Conservation (phyloP, 352 stramenopile species). For the Globisporangium nunn region DNA sequence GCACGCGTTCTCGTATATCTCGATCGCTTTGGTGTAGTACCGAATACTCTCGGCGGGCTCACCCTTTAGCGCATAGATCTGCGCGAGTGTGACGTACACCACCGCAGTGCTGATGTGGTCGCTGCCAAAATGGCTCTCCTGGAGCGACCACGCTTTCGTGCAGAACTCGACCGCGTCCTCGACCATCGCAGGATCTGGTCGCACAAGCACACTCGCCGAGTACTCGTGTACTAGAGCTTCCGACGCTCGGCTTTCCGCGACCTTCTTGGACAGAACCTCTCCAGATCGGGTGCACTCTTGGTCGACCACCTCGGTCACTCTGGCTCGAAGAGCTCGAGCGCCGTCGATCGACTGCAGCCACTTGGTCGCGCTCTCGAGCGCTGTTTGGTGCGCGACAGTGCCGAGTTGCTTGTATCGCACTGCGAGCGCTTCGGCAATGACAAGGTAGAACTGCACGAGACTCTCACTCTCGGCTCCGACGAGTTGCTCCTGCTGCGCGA, state of each 20-base stretch:
- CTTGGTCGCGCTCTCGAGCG: slow-evolving; percentile 30
- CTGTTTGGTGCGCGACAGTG: slow-evolving; percentile 34
- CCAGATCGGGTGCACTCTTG: slow-evolving; percentile 6
- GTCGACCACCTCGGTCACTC: slow-evolving; percentile 36
- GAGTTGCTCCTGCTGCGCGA: slow-evolving; percentile 35
- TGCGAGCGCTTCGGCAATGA: slow-evolving; percentile 39
- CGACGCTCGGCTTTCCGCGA: slow-evolving; percentile 34
- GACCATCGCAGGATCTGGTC: slow-evolving; percentile 24
- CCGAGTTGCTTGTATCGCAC: slow-evolving; percentile 47
- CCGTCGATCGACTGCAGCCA: slow-evolving; percentile 53
- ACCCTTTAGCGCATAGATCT: slow-evolving; percentile 36
- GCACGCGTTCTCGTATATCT: slow-evolving; percentile 50
- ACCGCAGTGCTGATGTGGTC: slow-evolving; percentile 47
- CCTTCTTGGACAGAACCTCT: slow-evolving; percentile 38
- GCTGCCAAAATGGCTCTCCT: slow-evolving; percentile 36
- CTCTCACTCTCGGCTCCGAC: slow-evolving; percentile 15
- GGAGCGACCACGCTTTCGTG: slow-evolving; percentile 53
- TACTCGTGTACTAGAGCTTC: slow-evolving; percentile 34
- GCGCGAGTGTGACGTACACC: slow-evolving; percentile 45
- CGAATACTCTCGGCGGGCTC: slow-evolving; percentile 30
- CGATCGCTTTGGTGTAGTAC: slow-evolving; percentile 39
- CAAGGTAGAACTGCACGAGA: slow-evolving; percentile 52
- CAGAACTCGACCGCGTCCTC: slow-evolving; percentile 65
- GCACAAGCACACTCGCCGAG: slow-evolving; percentile 18
- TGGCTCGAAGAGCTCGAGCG: slow-evolving; percentile 27